Conservation (phyloP, 2,329 filamentous ascomycete species). For the Epichloe elymi region DNA sequence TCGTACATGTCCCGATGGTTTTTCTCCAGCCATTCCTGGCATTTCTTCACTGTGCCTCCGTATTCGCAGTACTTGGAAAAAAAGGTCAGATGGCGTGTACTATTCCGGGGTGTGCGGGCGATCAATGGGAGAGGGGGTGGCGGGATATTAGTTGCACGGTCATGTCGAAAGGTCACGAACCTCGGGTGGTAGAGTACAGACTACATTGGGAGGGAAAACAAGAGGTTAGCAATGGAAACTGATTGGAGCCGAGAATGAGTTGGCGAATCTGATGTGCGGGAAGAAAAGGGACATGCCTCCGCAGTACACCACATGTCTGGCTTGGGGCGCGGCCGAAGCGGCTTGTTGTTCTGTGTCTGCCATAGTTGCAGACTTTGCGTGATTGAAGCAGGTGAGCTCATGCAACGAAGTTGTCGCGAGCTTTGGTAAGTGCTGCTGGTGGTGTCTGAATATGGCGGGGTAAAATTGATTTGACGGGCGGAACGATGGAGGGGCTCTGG, state of each 20-base stretch:
- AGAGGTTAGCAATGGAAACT: neutral
- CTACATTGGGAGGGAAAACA: conserved; percentile 21
- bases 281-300: conserved; percentile 35
- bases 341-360: conserved; percentile 39
- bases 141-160: conserved; percentile 1
- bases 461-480: conserved; percentile 14
- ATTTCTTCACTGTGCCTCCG: conserved; percentile 91
- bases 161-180: conserved; percentile 24
- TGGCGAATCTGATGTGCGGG: neutral
- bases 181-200: conserved; percentile 53
- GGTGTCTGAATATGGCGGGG: conserved; percentile 3
- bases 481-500: conserved; percentile 4
- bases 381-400: neutral
- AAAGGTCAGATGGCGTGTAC: neutral
- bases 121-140: neutral
- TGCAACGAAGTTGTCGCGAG: conserved; percentile 17
- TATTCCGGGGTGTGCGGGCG: neutral
- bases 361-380: conserved; percentile 27
- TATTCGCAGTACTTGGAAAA: conserved; percentile 83
- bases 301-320: conserved; percentile 42
- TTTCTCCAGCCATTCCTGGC: conserved; percentile 84
- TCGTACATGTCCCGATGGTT: conserved; percentile 62
- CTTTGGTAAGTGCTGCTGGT: conserved; percentile 6
- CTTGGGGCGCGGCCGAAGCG: conserved; percentile 31
- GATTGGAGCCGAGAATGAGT: neutral